phyloP scores from a whole-genome alignment of 345 rosid species.

The Camelina neglecta region DNA sequence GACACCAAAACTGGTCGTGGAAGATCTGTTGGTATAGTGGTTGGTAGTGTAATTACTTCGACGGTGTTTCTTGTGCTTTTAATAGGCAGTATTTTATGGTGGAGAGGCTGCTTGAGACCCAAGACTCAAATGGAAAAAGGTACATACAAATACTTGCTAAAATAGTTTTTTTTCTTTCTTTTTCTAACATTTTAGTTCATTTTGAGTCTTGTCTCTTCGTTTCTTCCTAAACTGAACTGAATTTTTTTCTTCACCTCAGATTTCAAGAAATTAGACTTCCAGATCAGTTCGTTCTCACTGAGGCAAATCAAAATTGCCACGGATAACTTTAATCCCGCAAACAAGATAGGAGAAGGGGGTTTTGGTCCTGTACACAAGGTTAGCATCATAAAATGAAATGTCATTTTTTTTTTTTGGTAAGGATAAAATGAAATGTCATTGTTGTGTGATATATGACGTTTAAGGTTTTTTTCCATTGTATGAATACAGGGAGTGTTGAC shows the following conservation, averaged over 20 bases:
- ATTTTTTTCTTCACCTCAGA: conserved; percentile 40
- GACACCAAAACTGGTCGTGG: conserved; percentile 7
- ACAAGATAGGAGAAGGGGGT: conserved; percentile 70
- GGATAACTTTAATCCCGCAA: conserved; percentile 50
- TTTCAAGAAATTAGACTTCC: conserved; percentile 45
- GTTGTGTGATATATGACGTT: background rate
- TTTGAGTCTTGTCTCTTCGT: background rate
- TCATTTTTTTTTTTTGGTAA: too few relatives aligned
- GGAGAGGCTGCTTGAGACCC: conserved; percentile 49
- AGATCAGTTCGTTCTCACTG: conserved; percentile 51
- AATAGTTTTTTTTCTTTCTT: background rate
- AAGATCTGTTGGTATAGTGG: conserved; percentile 29
- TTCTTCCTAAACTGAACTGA: conserved; percentile 1
- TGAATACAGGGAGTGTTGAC: conserved; percentile 48
- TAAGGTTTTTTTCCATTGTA: conserved; percentile 12
- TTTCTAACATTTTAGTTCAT: too few relatives aligned
- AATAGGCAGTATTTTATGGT: conserved; percentile 50
- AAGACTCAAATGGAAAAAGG: conserved; percentile 46
- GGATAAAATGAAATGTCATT: background rate
- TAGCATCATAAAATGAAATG: conserved; percentile 2
- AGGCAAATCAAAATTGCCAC: conserved; percentile 58
- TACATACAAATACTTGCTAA: conserved; percentile 11
- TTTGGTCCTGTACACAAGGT: conserved; percentile 72
- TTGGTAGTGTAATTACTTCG: conserved; percentile 42
- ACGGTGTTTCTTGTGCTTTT: conserved; percentile 38